Evolutionary conservation across 495 filamentous ascomycete genomes (phyloP).

Genomic region (Aspergillus carlsbadensis): DNA sequence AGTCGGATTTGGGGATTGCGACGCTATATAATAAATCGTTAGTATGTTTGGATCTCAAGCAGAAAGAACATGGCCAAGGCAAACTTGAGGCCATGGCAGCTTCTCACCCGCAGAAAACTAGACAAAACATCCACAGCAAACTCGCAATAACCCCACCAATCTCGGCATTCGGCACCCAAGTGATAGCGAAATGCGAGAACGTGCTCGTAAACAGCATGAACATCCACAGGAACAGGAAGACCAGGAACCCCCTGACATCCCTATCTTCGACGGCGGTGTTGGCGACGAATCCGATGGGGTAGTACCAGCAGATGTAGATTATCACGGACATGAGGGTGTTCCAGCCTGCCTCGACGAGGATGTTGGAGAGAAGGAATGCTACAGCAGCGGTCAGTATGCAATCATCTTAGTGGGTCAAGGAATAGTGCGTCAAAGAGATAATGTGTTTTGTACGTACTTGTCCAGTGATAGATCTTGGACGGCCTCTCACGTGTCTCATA

Average conservation of each 20-base stretch:
- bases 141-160: conserved; percentile 53
- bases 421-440: no score
- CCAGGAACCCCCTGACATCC: conserved; percentile 28
- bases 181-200: conserved; percentile 58
- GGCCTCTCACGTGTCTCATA: conserved; percentile 83
- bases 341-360: conserved; percentile 69
- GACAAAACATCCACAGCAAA: conserved; percentile 55
- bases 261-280: conserved; percentile 37
- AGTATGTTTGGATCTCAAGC: no score
- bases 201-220: conserved; percentile 47
- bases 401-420: no score
- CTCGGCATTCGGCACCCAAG: conserved; percentile 54
- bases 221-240: conserved; percentile 42
- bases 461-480: conserved; percentile 74
- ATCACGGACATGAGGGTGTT: conserved; percentile 55
- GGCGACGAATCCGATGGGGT: conserved; percentile 54
- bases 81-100: no score
- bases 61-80: no score
- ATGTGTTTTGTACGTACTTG: conserved; percentile 26
- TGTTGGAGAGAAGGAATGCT: conserved; percentile 65
- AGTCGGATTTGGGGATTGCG: conserved; percentile 34
- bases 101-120: conserved; percentile 47
- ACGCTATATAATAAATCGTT: conserved; percentile 63
- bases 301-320: conserved; percentile 62
- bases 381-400: no score